A percentile compares a stretch with the other conserved stretches of the same genome.
phyloP scores from a whole-genome alignment of 371 early-diverging fungal genomes.

The Actinomortierella wolfii region DNA sequence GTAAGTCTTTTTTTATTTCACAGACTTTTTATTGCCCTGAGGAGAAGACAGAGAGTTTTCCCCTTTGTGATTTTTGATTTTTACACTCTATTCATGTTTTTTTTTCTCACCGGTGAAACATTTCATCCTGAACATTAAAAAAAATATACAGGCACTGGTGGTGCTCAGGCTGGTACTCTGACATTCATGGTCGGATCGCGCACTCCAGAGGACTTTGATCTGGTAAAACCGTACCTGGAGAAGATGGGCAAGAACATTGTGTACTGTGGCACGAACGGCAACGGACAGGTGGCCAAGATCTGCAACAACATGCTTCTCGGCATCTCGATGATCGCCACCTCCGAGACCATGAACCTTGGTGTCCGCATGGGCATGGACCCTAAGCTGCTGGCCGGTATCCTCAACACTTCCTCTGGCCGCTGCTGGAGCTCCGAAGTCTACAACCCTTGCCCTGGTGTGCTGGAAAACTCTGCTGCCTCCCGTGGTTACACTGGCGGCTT shows the following conservation, averaged over 20 bases:
- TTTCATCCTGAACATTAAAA: not conserved
- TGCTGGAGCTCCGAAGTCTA: conserved; percentile 93
- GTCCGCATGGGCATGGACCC: conserved; percentile 90
- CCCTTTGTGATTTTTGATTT: not conserved
- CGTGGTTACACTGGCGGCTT: conserved; percentile 93
- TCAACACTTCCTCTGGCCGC: conserved; percentile 90
- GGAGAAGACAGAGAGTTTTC: not conserved
- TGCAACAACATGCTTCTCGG: conserved; percentile 98
- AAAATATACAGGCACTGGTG: conserved; percentile 58
- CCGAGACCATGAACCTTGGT: conserved; percentile 94
- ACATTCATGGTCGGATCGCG: conserved; percentile 97
- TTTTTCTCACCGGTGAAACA: not conserved
- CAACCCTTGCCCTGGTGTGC: conserved; percentile 90
- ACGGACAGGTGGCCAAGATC: conserved; percentile 94
- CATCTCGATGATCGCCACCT: conserved; percentile 90
- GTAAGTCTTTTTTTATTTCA: conserved; percentile 48
- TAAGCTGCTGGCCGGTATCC: conserved; percentile 76
- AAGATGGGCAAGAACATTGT: conserved; percentile 95
- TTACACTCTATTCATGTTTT: not conserved
- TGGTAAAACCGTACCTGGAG: conserved; percentile 67
- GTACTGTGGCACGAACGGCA: conserved; percentile 88
- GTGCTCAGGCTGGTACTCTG: conserved; percentile 90
- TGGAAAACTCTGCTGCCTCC: conserved; percentile 82
- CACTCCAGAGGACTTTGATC: conserved; percentile 59
- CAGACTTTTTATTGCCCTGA: too few relatives aligned